Base-by-base conservation (phyloP, 2,329 filamentous ascomycete genomes). In the Penicillium brasilianum region DNA sequence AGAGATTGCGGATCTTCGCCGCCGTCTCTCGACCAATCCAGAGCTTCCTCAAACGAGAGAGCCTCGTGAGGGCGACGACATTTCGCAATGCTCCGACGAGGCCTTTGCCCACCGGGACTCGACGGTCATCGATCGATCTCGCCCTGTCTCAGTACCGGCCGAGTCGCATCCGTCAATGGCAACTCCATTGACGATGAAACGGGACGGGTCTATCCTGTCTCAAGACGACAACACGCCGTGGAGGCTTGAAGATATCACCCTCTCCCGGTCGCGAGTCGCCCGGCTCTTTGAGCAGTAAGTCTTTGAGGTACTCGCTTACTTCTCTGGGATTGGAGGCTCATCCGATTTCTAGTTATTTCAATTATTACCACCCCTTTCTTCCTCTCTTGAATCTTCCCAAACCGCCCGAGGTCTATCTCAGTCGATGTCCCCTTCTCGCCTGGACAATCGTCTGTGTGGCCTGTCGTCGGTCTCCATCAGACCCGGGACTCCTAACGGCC, bases 391-490 rank as follows among this genome's bases (percentile, higher is more conserved):
- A 87, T 59, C 81, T 81, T 5, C 73, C 81, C 11, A 80, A 82
- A 64, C 77, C 79, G 7, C 83, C 85, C 5, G 84, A 87, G 54
- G 80, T 84, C 58, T 87, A 85, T 71, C 83, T 84, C 59, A 80
- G 82, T 32, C 79, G 83, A 57, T 86, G 84, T 58, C 84, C 83
- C 36, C 75, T 89, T 11, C 78, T 89, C 46, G 88, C 88, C 68
- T 90, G 87, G 87, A 84, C 85, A 13, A 85, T 89, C 55, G 78
- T 88, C 44, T 82, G 84, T 39, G 82, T 88, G 51, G 87, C 86
- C 9, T 83, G 86, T 53, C 84, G 87, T 43, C 82, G 86, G 48
- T 88, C 84, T 57, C 80, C 80, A 9, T 75, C 76, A 2, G 85
- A 87, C 50, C 80, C 83, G 0, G 80, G 78, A 3, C 76, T 89